Evolutionary conservation across 1,139 yeast species (phyloP).

Genomic region (Saccharomyces uvarum): DNA sequence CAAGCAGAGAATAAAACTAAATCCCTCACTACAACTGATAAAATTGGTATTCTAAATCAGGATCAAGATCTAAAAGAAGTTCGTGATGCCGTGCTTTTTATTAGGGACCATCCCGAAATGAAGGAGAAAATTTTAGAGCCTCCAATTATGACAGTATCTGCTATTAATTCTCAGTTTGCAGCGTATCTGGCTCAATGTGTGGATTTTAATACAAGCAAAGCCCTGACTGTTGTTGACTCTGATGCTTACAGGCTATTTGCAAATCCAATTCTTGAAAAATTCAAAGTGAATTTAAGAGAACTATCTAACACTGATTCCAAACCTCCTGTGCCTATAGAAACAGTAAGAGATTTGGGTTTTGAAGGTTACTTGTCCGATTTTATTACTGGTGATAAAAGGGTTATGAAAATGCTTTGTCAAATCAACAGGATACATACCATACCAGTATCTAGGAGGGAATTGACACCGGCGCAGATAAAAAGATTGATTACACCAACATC

Average conservation of each 20-base stretch:
- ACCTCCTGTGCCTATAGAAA: slow-evolving; percentile 32
- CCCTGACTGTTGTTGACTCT: slow-evolving; percentile 43
- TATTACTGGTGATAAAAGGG: slow-evolving; percentile 66
- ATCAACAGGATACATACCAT: slow-evolving; percentile 49
- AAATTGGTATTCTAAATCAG: slow-evolving; percentile 35
- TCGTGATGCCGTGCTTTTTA: slow-evolving; percentile 36
- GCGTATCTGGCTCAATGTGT: slow-evolving; percentile 53
- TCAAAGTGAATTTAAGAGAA: slow-evolving; percentile 43
- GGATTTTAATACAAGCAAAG: slow-evolving; percentile 45
- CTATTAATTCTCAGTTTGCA: slow-evolving; percentile 44
- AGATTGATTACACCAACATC: slow-evolving; percentile 33
- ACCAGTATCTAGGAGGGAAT: slow-evolving; percentile 49
- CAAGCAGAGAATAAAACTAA: slow-evolving; percentile 20
- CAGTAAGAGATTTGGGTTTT: slow-evolving; percentile 50
- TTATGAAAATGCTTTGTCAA: slow-evolving; percentile 65
- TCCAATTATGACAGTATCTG: slow-evolving; percentile 61
- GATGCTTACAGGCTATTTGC: slow-evolving; percentile 43
- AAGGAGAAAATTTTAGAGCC: slow-evolving; percentile 55
- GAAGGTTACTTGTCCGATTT: slow-evolving; percentile 74
- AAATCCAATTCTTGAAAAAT: slow-evolving; percentile 34
- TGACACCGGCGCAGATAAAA: slow-evolving; percentile 39
- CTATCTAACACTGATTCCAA: slow-evolving; percentile 26
- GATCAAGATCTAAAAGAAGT: slow-evolving; percentile 29
- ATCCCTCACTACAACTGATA: slow-evolving; percentile 44
- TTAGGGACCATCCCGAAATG: slow-evolving; percentile 36